Percentiles rank a stretch among this genome's conserved stretches.
Conservation (phyloP, 1,139 yeast genomes). For the Kurtzmaniella quercitrusa region DNA sequence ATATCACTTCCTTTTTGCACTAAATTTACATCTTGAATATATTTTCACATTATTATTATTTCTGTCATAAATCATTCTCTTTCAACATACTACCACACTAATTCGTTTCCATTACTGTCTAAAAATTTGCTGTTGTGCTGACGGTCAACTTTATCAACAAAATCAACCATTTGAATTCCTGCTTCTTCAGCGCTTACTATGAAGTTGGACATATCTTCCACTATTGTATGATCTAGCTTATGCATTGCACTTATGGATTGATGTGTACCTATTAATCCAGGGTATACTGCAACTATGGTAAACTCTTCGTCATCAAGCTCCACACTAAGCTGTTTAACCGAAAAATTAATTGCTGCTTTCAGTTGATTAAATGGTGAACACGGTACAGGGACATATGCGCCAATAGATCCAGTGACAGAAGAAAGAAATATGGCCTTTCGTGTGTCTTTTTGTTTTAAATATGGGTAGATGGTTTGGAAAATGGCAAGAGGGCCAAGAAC, state of each 20-base stretch:
- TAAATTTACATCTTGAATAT: too few species aligned
- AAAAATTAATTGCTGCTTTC: slow-evolving; percentile 25
- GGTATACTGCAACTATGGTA: slow-evolving; percentile 22
- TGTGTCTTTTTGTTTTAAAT: slow-evolving; percentile 11
- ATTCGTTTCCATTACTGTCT: slow-evolving; percentile 11
- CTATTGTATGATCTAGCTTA: slow-evolving; percentile 10
- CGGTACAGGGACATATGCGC: slow-evolving; percentile 7
- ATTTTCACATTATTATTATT: too few species aligned
- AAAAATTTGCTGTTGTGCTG: slow-evolving; percentile 11
- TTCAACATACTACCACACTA: slow-evolving; percentile 5
- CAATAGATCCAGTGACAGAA: slow-evolving; percentile 7
- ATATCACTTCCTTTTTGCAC: too few species aligned
- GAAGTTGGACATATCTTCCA: slow-evolving; percentile 4
- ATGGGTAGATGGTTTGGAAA: slow-evolving; percentile 22
- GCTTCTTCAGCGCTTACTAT: slow-evolving; percentile 8
- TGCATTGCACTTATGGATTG: slow-evolving; percentile 25
- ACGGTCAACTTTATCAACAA: slow-evolving; percentile 5
- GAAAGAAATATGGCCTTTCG: slow-evolving; percentile 7
- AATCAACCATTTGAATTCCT: slow-evolving; percentile 4
- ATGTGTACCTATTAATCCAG: slow-evolving; percentile 24
- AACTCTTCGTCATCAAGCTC: slow-evolving; percentile 20
- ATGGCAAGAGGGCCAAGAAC: slow-evolving; percentile 27
- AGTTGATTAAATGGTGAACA: slow-evolving; percentile 24
- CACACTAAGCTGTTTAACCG: slow-evolving; percentile 15
- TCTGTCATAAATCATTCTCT: background rate